Evolutionary conservation across 1,284 basidiomycete genomes (phyloP).

Genomic region (Taiwanofungus camphoratus): DNA sequence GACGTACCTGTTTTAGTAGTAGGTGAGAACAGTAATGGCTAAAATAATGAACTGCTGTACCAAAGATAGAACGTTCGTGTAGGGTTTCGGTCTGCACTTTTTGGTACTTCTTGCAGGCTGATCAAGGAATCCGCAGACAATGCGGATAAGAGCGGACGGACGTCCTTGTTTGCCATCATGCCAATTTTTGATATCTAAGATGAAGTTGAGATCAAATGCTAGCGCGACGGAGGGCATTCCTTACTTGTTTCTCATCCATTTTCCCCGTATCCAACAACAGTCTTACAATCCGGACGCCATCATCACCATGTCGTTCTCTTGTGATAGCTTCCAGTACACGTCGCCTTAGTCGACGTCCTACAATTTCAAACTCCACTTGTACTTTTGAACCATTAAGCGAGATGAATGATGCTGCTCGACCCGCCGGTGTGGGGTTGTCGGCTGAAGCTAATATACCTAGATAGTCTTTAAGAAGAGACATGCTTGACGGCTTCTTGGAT

Average conservation of each 20-base stretch:
- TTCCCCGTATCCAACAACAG: conserved; percentile 87
- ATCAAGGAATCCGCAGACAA: conserved; percentile 79
- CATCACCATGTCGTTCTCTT: conserved; percentile 79
- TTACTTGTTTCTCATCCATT: conserved; percentile 91
- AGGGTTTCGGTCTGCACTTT: conserved; percentile 82
- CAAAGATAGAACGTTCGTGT: conserved; percentile 85
- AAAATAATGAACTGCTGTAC: conserved; percentile 37
- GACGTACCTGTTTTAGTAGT: conserved; percentile 58
- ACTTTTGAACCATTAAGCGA: conserved; percentile 68
- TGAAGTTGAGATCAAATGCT: not conserved
- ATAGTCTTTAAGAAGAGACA: conserved; percentile 68
- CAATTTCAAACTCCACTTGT: conserved; percentile 77
- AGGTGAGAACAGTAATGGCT: not conserved
- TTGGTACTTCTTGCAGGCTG: conserved; percentile 87
- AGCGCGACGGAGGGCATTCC: conserved; percentile 19
- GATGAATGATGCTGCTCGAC: conserved; percentile 62
- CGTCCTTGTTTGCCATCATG: conserved; percentile 87
- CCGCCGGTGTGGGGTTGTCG: conserved; percentile 75
- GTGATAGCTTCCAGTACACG: conserved; percentile 78
- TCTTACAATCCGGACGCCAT: conserved; percentile 80
- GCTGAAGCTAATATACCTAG: conserved; percentile 67
- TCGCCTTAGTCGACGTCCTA: conserved; percentile 66
- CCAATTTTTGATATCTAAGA: conserved; percentile 85
- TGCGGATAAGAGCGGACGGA: conserved; percentile 74
- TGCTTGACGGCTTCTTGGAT: conserved; percentile 52